Evolutionary conservation across 2,329 filamentous ascomycete species (phyloP).

Genomic region (Cercospora janseana): DNA sequence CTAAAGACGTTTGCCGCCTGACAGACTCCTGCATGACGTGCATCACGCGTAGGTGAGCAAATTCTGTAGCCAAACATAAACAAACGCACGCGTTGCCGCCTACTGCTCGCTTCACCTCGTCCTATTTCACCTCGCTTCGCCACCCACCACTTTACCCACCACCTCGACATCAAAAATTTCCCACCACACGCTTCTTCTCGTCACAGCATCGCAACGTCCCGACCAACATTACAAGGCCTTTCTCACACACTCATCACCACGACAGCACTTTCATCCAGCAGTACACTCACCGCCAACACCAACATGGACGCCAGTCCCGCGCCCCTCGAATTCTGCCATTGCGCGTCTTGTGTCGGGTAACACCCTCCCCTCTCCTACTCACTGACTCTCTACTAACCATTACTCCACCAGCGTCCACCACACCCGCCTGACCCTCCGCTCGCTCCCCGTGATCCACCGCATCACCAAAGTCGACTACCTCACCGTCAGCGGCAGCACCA

Average conservation of each 20-base stretch:
- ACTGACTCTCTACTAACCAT: background rate
- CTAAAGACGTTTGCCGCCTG: too few species aligned
- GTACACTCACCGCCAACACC: slow-evolving; percentile 2
- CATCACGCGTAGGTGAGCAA: background rate
- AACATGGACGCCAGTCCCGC: slow-evolving; percentile 6
- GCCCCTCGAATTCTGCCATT: slow-evolving; percentile 6
- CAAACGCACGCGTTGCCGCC: too few species aligned
- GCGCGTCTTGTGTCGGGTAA: slow-evolving; percentile 11
- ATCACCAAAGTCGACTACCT: too few species aligned
- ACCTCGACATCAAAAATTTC: too few species aligned
- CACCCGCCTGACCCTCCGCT: slow-evolving; percentile 8
- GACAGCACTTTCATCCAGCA: slow-evolving; percentile 7
- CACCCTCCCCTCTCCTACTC: background rate
- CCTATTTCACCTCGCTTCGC: background rate
- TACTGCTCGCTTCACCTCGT: too few species aligned
- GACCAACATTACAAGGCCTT: too few species aligned
- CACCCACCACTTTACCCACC: background rate
- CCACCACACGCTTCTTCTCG: too few species aligned
- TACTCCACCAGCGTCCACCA: slow-evolving; percentile 7
- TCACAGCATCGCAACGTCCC: too few species aligned
- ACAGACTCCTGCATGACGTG: background rate
- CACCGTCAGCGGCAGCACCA: too few species aligned
- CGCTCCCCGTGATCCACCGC: slow-evolving; percentile 3
- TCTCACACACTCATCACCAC: too few species aligned
- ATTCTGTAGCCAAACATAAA: background rate